A percentile compares a stretch with the other conserved stretches of the same genome.
Evolutionary conservation across 225 moss, liverwort and hornwort species (phyloP).

Genomic region (Rhytidiadelphus loreus): DNA sequence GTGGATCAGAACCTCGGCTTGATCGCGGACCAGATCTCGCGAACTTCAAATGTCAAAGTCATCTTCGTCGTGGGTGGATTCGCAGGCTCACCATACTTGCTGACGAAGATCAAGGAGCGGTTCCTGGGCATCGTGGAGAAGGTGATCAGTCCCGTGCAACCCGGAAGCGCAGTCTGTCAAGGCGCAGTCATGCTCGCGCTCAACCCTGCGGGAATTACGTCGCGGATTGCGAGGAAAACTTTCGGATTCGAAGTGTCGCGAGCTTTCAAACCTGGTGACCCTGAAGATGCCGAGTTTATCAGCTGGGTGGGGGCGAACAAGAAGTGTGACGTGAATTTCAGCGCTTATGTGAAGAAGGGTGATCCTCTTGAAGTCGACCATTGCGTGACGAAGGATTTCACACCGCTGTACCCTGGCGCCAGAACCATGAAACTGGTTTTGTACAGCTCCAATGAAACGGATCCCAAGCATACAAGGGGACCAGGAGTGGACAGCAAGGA

Average conservation of each 20-base stretch:
- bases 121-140: constrained; percentile 21
- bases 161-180: constrained; percentile 43
- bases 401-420: constrained; percentile 18
- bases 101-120: constrained; percentile 22
- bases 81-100: constrained; percentile 47
- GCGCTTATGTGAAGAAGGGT: constrained; percentile 23
- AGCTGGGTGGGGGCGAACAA: constrained; percentile 28
- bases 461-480: constrained; percentile 18
- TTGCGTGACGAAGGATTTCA: constrained; percentile 27
- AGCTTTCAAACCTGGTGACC: constrained; percentile 25
- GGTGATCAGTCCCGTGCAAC: constrained; percentile 38
- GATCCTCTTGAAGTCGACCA: constrained; percentile 28
- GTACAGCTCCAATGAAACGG: constrained; percentile 16
- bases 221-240: constrained; percentile 45
- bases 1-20: constrained; percentile 23
- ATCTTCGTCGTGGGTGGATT: constrained; percentile 72
- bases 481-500: constrained; percentile 18
- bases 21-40: constrained; percentile 24
- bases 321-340: constrained; percentile 37
- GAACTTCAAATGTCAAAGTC: constrained; percentile 13
- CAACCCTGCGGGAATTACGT: constrained; percentile 27
- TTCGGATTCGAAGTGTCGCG: constrained; percentile 23
- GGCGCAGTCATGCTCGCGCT: constrained; percentile 54
- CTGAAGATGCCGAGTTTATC: not conserved
- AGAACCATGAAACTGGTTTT: constrained; percentile 26